Conservation (phyloP, 768 basidiomycete genomes). For the Leccinum obscurum region DNA sequence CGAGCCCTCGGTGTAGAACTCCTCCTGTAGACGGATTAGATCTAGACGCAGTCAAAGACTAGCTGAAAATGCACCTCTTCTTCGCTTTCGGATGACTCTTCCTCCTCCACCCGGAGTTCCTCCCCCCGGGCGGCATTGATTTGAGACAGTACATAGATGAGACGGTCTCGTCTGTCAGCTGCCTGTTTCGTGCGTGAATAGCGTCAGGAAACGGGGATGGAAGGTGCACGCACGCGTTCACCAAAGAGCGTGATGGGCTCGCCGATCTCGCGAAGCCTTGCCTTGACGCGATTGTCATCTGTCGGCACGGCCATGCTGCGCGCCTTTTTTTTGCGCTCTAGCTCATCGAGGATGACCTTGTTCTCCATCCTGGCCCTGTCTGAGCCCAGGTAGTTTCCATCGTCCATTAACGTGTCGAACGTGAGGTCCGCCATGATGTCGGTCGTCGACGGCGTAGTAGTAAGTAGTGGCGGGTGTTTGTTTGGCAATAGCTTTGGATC, state of each 20-base stretch:
- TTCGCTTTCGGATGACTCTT: conserved; percentile 67
- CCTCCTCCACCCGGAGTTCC: conserved; percentile 71
- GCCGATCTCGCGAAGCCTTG: conserved; percentile 86
- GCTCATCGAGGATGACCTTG: conserved; percentile 86
- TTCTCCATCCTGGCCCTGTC: conserved; percentile 79
- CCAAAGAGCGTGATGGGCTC: conserved; percentile 98
- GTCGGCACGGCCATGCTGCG: conserved; percentile 94
- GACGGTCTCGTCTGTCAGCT: conserved; percentile 92
- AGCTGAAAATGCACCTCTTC: conserved; percentile 58
- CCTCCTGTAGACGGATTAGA: conserved; percentile 53
- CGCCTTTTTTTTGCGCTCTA: conserved; percentile 97
- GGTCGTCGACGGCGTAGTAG: neutral
- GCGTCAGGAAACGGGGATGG: conserved; percentile 3
- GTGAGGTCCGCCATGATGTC: conserved; percentile 70
- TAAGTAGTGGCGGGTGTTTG: conserved; percentile 24
- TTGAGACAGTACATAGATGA: conserved; percentile 93
- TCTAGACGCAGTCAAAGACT: neutral
- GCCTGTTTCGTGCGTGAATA: conserved; percentile 52
- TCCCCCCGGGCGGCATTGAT: conserved; percentile 87
- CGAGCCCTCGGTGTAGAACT: conserved; percentile 94
- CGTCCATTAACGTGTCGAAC: conserved; percentile 73
- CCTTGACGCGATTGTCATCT: conserved; percentile 91
- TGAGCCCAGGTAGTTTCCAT: conserved; percentile 71
- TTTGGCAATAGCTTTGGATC: conserved; percentile 35
- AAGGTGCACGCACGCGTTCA: conserved; percentile 75